Evolutionary conservation across 495 filamentous ascomycete species (phyloP), one percentile per base, ranked within the genome.

Genomic region (Talaromyces nanjingensis): DNA sequence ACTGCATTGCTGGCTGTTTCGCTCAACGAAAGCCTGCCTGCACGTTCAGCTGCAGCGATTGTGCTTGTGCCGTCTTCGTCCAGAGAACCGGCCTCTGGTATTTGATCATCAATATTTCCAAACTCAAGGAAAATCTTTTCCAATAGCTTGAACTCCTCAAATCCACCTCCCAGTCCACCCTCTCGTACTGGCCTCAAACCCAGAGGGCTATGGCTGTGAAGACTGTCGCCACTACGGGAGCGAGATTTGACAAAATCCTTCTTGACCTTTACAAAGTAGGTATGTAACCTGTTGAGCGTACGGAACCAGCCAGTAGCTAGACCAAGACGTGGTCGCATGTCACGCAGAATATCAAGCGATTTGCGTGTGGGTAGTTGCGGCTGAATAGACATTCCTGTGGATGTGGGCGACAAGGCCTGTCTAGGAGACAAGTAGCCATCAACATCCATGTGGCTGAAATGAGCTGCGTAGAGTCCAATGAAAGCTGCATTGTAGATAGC

Each of bases 401-500:
- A 31, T 47, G 73, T 67, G 54, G 69, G 71, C 9, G 73, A 69
- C 9, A 66, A 70, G 25, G 67, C 71, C 4, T 27, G 47, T 20
- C 39, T 33, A 22, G 39, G 25, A 34, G 79, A 73, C 76, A 93
- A 81, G 67, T 86, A 83, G 16, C 83, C 81, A 22, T 86, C 80
- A 0, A 78, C 78, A 66, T 96, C 91, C 88, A 94, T 92, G 65
- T 88, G 86, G 0, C 88, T 85, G 71, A 93, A 96, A 69, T 88
- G 83, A 27, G 80, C 78, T 9, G 84, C 85, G 69, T 96, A 96
- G 9, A 93, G 76, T 65, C 82, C 81, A 20, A 83, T 71, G 65
- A 92, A 90, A 0, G 85, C 85, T n/a, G 89, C 89, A 64, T 89
- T 89, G 79, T 91, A 94, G 63, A 92, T 84, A 6, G 91, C 89